These are phyloP conservation scores for Sarcodon sp. DNA, from an alignment of 768 basidiomycete species.

Conservation along the genomic window DNA sequence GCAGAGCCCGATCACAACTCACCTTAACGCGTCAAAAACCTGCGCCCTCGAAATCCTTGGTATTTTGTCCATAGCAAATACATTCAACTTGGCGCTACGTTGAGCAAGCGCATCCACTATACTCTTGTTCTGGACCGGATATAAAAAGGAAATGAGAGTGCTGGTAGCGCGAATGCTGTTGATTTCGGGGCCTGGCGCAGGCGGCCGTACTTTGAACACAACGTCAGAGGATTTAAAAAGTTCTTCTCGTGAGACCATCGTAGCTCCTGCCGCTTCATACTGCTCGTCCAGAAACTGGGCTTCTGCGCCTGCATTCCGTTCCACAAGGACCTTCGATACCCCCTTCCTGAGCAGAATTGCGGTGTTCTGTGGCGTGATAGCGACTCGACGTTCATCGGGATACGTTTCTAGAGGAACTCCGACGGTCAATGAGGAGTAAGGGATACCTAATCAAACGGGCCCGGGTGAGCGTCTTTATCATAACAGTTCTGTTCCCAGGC, in stretches of 20 bases:
- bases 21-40: conserved; percentile 84
- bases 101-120: conserved; percentile 59
- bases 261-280: conserved; percentile 69
- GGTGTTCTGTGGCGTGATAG: conserved; percentile 72
- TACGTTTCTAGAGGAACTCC: conserved; percentile 71
- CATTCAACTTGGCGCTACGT: conserved; percentile 39
- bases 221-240: conserved; percentile 63
- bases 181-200: conserved; percentile 48
- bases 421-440: conserved; percentile 62
- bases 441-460: conserved; percentile 24
- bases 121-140: conserved; percentile 70
- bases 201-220: conserved; percentile 78
- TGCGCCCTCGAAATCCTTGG: conserved; percentile 86
- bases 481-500: too few relatives aligned
- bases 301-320: conserved; percentile 52
- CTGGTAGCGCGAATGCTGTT: conserved; percentile 55
- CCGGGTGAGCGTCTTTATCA: too few relatives aligned
- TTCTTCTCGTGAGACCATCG: conserved; percentile 58
- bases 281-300: conserved; percentile 78
- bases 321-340: conserved; percentile 60
- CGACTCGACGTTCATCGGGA: conserved; percentile 68
- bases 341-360: conserved; percentile 73
- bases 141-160: conserved; percentile 75
- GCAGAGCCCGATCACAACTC: conserved; percentile 1
- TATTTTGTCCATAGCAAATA: conserved; percentile 88